Percentiles rank a stretch among this genome's conserved stretches.
phyloP scores from a whole-genome alignment of 495 filamentous ascomycete genomes.

The Schizothecium vesticola region DNA sequence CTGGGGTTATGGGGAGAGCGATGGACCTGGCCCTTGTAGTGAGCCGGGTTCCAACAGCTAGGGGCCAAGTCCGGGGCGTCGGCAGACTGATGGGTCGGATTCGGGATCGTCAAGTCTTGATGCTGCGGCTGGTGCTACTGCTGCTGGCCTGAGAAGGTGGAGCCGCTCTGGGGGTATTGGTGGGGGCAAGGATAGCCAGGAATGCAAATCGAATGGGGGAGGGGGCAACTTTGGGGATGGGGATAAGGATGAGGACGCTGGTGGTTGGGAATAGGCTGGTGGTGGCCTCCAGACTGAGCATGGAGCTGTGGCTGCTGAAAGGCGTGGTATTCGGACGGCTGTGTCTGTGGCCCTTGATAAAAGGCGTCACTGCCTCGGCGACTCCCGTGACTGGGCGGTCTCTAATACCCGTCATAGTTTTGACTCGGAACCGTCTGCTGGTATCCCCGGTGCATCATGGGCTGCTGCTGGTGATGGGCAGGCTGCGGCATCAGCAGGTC shows the following conservation, averaged over 20 bases:
- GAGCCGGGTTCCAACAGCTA: too few species aligned
- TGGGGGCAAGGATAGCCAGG: neutral
- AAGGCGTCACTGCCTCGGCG: neutral
- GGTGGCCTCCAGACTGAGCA: too few species aligned
- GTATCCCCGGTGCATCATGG: constrained; percentile 28
- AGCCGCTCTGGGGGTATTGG: too few species aligned
- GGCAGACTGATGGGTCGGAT: too few species aligned
- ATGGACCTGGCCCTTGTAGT: too few species aligned
- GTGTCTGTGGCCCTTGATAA: neutral
- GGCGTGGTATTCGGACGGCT: neutral
- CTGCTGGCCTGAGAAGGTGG: too few species aligned
- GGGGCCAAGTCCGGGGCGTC: too few species aligned
- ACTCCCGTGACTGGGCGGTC: neutral
- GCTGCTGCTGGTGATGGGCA: constrained; percentile 26
- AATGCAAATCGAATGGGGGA: neutral
- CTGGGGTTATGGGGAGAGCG: too few species aligned
- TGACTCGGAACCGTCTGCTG: constrained; percentile 29
- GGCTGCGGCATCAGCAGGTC: constrained; percentile 39
- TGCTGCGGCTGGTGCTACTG: too few species aligned
- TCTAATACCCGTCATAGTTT: constrained; percentile 30
- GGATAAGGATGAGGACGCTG: neutral
- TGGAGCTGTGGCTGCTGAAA: neutral
- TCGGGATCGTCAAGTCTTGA: too few species aligned
- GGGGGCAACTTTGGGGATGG: neutral
- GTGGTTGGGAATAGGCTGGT: neutral